Base-by-base conservation (phyloP, 495 filamentous ascomycete species). In the Penicillium canariense region DNA sequence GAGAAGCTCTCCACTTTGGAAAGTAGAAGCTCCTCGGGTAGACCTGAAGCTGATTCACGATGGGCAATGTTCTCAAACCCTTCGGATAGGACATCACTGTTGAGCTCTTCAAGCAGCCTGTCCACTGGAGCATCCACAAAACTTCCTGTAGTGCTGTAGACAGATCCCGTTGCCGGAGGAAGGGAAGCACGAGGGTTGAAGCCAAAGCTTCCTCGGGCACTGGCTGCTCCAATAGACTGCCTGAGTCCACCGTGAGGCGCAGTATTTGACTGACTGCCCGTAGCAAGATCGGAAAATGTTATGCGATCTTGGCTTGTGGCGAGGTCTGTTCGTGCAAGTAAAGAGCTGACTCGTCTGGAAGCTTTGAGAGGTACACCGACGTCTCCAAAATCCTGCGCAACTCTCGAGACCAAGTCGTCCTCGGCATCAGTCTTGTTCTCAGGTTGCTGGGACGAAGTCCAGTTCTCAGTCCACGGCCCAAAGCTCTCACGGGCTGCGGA, bases 271-370 rank as follows among this genome's bases (percentile, higher is more conserved):
- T 72, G 78, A 55, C 60, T 81, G 53, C 71, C 79, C 28, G 78
- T 75, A 51, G 76, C 76, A 38, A 87, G 82, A 47, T 92, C 90
- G 11, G 82, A 79, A 62, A 93, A 94, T 17, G 84, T 81, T 3
- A 86, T 76, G 48, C 88, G 80, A 50, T 92, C 89, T 43, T 90
- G 87, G 18, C 82, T 83, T 22, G 76, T 85, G 0, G 90, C 93
- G 11, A 97, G 74, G 64, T 97, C 93, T 18, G 91, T 87, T 58
- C 93, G 80, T n/a, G 94, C 89, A 48, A 97, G 81, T 54, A 97
- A 76, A 31, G 94, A 97, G 68, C 94, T 97, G 18, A 97, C 90
- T 26, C 94, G 81, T 27, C 94, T 81, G 11, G 90, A 94, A 36
- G 90, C 84, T 67, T 88, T 85, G 18, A 83, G 76, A 4, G 85